A percentile compares a stretch with the other conserved stretches of the same genome.
Evolutionary conservation across 129 eudicot species (phyloP).

Genomic region (Gnaphalium uliginosum): DNA sequence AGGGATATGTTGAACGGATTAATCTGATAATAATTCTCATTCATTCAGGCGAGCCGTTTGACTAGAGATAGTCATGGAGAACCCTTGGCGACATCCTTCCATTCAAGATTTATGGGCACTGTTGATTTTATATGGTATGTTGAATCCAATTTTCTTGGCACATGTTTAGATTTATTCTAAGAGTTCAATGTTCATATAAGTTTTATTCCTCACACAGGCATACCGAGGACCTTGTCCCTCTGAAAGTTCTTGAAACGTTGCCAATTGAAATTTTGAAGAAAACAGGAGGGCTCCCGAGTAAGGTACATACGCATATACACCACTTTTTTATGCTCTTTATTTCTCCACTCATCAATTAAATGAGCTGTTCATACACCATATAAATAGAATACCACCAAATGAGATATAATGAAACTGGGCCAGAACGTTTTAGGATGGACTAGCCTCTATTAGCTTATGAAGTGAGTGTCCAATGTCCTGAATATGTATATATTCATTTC

Average conservation of each 20-base stretch:
- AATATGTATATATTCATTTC: background rate
- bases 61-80: constrained; percentile 73
- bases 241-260: constrained; percentile 81
- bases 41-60: constrained; percentile 57
- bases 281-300: constrained; percentile 75
- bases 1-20: background rate
- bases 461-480: background rate
- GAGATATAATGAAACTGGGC: background rate
- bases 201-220: constrained; percentile 53
- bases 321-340: background rate
- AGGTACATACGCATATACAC: constrained; percentile 42
- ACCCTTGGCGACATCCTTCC: constrained; percentile 79
- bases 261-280: constrained; percentile 52
- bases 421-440: background rate
- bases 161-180: background rate
- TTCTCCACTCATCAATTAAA: background rate
- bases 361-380: background rate
- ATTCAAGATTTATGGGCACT: constrained; percentile 77
- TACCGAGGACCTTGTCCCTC: constrained; percentile 68
- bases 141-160: background rate
- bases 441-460: background rate
- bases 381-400: background rate
- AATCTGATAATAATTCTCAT: constrained; percentile 9
- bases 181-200: background rate
- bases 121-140: constrained; percentile 91